Conservation (phyloP, 768 basidiomycete genomes). For the Sistotremastrum suecicum region DNA sequence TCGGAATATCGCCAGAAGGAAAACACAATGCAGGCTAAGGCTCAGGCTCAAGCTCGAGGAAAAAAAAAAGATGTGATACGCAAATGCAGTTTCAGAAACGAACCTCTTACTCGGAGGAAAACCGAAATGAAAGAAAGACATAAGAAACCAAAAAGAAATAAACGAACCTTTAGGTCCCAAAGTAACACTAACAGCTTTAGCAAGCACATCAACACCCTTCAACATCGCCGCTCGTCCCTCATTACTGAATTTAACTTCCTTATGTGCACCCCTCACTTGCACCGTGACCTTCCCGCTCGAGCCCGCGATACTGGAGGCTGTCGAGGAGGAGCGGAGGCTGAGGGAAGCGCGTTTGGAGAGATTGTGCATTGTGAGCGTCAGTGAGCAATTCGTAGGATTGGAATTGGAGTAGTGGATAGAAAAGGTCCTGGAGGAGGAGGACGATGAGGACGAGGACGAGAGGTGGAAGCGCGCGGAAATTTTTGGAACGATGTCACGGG, state of each 20-base stretch:
- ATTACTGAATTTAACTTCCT: conserved; percentile 95
- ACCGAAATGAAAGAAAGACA: too few relatives aligned
- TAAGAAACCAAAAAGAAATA: too few relatives aligned
- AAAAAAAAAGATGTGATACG: too few relatives aligned
- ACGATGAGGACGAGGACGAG: neutral
- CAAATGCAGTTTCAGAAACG: too few relatives aligned
- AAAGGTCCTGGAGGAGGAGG: neutral
- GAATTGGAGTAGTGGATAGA: too few relatives aligned
- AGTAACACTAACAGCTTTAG: conserved; percentile 93
- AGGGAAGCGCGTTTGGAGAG: conserved; percentile 51
- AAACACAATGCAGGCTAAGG: too few relatives aligned
- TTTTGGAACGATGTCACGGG: neutral
- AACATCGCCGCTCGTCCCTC: conserved; percentile 89
- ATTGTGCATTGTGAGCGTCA: conserved; percentile 56
- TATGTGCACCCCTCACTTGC: conserved; percentile 66
- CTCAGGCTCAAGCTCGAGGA: too few relatives aligned
- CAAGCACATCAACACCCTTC: conserved; percentile 91
- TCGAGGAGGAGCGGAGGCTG: conserved; percentile 22
- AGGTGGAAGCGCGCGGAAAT: conserved; percentile 3
- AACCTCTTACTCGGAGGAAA: too few relatives aligned
- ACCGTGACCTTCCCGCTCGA: neutral
- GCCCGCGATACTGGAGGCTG: conserved; percentile 5
- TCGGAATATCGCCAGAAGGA: neutral
- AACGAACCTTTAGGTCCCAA: conserved; percentile 89
- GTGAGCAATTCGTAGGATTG: too few relatives aligned